These are phyloP conservation scores for Triticum urartu DNA, from an alignment of 176 grass and related monocot species.

Conservation along the genomic window DNA sequence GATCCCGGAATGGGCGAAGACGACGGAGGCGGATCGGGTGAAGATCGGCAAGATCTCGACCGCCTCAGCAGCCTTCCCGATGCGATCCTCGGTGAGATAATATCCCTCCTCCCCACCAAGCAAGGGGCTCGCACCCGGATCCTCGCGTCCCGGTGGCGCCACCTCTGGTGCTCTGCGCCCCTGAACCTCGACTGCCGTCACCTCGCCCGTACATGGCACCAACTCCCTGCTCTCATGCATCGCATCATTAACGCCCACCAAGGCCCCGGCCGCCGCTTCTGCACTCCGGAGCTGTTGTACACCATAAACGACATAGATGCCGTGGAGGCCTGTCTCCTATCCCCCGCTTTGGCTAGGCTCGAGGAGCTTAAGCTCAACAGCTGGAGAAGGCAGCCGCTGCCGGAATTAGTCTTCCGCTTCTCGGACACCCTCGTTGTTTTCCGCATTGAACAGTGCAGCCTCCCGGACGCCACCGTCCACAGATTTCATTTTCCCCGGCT, in stretches of 20 bases:
- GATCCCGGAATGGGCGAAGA: no score
- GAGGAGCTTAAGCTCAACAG: neutral
- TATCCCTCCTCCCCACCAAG: neutral
- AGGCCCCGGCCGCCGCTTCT: neutral
- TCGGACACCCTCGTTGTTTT: neutral
- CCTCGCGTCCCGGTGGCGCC: neutral
- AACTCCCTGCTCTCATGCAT: no score
- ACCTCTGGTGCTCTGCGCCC: neutral
- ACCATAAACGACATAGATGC: neutral
- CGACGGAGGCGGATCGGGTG: no score
- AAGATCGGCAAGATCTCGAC: neutral
- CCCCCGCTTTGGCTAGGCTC: neutral
- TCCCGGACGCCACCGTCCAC: neutral
- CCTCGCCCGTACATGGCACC: neutral
- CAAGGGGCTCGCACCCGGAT: neutral
- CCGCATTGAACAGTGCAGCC: neutral
- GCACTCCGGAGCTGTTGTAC: no score
- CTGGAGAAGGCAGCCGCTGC: neutral
- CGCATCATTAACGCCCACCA: neutral
- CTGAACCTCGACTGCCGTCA: neutral
- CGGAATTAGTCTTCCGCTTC: conserved; percentile 29
- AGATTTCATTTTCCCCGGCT: neutral
- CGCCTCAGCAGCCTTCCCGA: neutral
- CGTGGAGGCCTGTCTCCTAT: neutral
- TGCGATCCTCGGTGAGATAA: neutral